phyloP scores from a whole-genome alignment of 306 rosid genomes.

The Sechiopsis laciniata region DNA sequence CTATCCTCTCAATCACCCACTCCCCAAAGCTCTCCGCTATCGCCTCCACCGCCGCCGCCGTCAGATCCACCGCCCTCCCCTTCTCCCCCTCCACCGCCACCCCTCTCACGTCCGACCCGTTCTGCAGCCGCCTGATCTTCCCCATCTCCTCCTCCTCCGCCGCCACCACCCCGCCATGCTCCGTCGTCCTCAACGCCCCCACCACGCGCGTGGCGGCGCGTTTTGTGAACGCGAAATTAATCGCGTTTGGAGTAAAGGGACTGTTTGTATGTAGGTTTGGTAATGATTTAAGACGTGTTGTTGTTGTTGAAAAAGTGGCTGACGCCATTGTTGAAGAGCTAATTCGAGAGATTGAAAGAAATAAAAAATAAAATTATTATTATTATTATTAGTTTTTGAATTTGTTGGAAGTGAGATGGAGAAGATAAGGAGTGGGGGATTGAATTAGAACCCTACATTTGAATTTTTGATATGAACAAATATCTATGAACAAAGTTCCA shows the following conservation, averaged over 20 bases:
- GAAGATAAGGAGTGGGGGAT: slow-evolving; percentile 7
- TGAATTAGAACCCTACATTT: slow-evolving; percentile 13
- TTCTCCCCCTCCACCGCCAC: slow-evolving; percentile 81
- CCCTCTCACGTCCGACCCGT: slow-evolving; percentile 87
- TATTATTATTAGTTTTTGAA: background rate
- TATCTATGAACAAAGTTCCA: slow-evolving; percentile 15
- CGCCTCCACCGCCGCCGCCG: slow-evolving; percentile 73
- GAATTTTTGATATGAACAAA: background rate
- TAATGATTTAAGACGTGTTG: background rate
- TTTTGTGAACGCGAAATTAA: slow-evolving; percentile 26
- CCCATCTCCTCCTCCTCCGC: slow-evolving; percentile 65
- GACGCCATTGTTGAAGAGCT: slow-evolving; percentile 2
- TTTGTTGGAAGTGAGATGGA: background rate
- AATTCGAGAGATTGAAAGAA: background rate
- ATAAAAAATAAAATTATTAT: no score
- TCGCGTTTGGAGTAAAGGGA: slow-evolving; percentile 1
- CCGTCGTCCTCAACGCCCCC: slow-evolving; percentile 33
- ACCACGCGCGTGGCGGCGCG: slow-evolving; percentile 20
- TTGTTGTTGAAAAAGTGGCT: background rate
- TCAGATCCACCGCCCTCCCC: slow-evolving; percentile 61
- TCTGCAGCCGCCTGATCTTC: slow-evolving; percentile 70
- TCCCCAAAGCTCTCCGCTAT: slow-evolving; percentile 83
- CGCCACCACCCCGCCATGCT: slow-evolving; percentile 42
- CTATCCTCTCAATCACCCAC: slow-evolving; percentile 54
- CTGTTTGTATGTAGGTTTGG: background rate